A percentile compares a stretch with the other conserved stretches of the same genome.
phyloP scores from a whole-genome alignment of 31 red algal species.

The Endocladia muricata region DNA sequence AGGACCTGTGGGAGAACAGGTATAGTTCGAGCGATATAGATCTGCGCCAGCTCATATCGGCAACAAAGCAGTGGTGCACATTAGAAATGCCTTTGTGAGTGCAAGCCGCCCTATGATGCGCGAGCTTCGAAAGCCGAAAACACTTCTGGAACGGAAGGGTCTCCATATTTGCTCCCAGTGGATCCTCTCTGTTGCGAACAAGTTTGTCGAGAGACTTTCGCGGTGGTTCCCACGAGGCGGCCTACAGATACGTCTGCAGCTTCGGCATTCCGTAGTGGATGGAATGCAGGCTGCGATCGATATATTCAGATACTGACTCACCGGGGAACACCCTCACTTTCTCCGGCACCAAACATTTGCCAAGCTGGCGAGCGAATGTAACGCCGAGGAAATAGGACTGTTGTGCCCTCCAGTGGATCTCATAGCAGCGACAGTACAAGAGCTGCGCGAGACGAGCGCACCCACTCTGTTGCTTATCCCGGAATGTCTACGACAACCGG shows the following conservation, averaged over 20 bases:
- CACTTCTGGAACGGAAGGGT: neutral
- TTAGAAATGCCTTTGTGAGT: conserved; percentile 11
- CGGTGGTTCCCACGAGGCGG: neutral
- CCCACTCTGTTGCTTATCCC: conserved; percentile 39
- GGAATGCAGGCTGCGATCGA: neutral
- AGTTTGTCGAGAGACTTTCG: neutral
- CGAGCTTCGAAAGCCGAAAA: neutral
- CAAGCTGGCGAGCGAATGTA: neutral
- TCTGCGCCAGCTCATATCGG: neutral
- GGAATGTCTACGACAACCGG: conserved; percentile 26
- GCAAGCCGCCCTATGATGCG: conserved; percentile 38
- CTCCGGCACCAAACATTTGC: neutral
- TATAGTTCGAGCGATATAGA: neutral
- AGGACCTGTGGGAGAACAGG: neutral
- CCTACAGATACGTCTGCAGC: neutral
- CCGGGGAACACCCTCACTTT: neutral
- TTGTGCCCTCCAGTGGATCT: conserved; percentile 45
- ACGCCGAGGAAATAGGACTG: neutral
- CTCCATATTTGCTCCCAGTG: neutral
- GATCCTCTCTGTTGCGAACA: neutral
- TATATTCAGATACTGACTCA: neutral
- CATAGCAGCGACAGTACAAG: conserved; percentile 14
- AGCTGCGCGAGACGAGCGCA: neutral
- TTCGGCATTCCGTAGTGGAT: conserved; percentile 2
- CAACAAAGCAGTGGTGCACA: conserved; percentile 22